Evolutionary conservation across 2,329 filamentous ascomycete genomes (phyloP), one percentile per base, ranked within the genome.

Genomic region (Aspergillus aculeatinus): DNA sequence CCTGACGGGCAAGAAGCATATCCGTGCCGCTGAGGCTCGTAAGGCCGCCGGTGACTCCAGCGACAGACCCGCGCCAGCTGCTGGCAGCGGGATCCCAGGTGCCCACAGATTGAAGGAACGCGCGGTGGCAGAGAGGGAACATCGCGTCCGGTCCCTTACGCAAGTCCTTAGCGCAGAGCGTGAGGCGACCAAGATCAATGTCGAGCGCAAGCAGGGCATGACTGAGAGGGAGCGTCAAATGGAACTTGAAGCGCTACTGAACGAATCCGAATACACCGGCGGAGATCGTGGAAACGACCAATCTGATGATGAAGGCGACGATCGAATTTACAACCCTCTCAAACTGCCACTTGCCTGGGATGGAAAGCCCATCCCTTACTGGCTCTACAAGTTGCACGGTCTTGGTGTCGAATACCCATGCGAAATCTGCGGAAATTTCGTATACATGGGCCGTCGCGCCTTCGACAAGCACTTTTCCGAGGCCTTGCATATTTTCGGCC

Each of bases 391-490:
- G 68, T 83, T 99, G 16, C 95, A 99, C 72, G 95, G 95, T 1
- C 81, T 99, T 27, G 95, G 95, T 9, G 92, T 96, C 12, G 95
- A 99, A 69, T 96, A 97, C 67, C 84, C 90, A 0, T 99, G 95
- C 80, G 94, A 99, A 74, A 91, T 99, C 59, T 99, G 95, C 72
- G 95, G 95, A 58, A 98, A 98, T 77, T 97, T 92, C 71, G 92
- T 97, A n/a, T 98, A 98, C 80, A 97, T 96, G 90, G 95, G 95
- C 16, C 85, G 95, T 25, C 87, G 95, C 53, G 93, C 93, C 1
- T 99, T 97, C 69, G 95, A 99, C 74, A 99, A 99, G 81, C 95
- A 99, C 76, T 99, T 99, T 79, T 96, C 93, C 67, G 95, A 99
- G 76, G 88, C 91, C 9, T 83, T 92, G 56, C 95, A 99, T 73